These are phyloP conservation scores for Astrothelium subdiscretum DNA, from an alignment of 495 filamentous ascomycete genomes.

Conservation along the genomic window DNA sequence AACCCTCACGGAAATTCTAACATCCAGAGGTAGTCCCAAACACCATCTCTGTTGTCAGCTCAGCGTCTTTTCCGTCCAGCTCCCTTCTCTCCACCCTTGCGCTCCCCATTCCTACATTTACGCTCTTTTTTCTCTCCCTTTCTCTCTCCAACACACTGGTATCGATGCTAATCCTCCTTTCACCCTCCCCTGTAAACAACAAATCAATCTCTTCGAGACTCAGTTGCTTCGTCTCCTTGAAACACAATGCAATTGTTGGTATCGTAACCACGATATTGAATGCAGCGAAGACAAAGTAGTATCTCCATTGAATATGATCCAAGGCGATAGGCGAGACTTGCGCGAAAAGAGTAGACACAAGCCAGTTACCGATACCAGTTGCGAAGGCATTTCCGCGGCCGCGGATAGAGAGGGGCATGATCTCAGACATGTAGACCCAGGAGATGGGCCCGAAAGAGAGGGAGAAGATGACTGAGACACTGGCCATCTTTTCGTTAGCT, in stretches of 20 bases:
- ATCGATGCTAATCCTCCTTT: background rate
- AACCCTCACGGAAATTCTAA: too few relatives aligned
- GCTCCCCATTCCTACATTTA: constrained; percentile 20
- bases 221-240: constrained; percentile 45
- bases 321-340: constrained; percentile 40
- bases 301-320: constrained; percentile 33
- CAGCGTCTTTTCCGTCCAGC: background rate
- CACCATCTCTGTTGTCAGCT: background rate
- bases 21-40: too few relatives aligned
- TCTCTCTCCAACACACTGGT: background rate
- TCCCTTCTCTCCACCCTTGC: background rate
- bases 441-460: constrained; percentile 36
- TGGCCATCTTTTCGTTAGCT: background rate
- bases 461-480: constrained; percentile 37
- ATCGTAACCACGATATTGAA: constrained; percentile 21
- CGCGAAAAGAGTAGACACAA: constrained; percentile 38
- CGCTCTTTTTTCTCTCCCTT: constrained; percentile 30
- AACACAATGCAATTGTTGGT: constrained; percentile 39
- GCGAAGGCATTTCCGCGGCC: constrained; percentile 38
- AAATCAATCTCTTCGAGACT: constrained; percentile 47
- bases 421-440: constrained; percentile 40
- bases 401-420: constrained; percentile 42
- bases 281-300: constrained; percentile 37
- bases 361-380: constrained; percentile 39
- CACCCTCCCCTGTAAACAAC: constrained; percentile 36